Conservation (phyloP, 2,329 filamentous ascomycete species). For the Phialophora verrucosa region DNA sequence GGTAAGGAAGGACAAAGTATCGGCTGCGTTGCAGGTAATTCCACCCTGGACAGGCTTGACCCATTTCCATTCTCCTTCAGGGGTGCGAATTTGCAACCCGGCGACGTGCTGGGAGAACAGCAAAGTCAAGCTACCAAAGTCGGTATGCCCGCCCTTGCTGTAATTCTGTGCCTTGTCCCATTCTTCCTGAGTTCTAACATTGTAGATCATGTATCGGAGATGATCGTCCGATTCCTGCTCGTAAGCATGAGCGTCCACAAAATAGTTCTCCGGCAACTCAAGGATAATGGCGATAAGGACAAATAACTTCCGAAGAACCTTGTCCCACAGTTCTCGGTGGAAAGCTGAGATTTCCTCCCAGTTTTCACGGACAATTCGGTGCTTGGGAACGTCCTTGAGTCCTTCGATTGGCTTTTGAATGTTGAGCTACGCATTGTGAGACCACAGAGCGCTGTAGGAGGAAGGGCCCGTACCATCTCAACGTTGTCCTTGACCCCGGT, state of each 20-base stretch:
- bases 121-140: conserved; percentile 62
- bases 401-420: conserved; percentile 43
- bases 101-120: conserved; percentile 61
- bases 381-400: conserved; percentile 42
- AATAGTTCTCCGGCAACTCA: conserved; percentile 62
- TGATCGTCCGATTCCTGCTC: conserved; percentile 63
- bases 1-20: conserved; percentile 54
- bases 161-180: conserved; percentile 53
- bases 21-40: conserved; percentile 58
- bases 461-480: conserved; percentile 42
- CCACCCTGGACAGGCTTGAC: conserved; percentile 59
- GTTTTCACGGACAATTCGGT: conserved; percentile 40
- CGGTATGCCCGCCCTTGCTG: conserved; percentile 59
- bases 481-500: conserved; percentile 48
- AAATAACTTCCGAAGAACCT: conserved; percentile 39
- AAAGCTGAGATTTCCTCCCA: conserved; percentile 41
- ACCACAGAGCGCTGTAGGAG: neutral
- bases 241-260: conserved; percentile 63
- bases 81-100: conserved; percentile 60
- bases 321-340: conserved; percentile 42
- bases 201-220: conserved; percentile 65
- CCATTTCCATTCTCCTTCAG: conserved; percentile 57
- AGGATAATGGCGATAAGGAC: conserved; percentile 43
- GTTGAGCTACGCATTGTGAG: conserved; percentile 39
- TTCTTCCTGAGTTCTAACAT: conserved; percentile 55